Base-by-base conservation (phyloP, 2,329 filamentous ascomycete genomes). In the Huntiella omanensis region DNA sequence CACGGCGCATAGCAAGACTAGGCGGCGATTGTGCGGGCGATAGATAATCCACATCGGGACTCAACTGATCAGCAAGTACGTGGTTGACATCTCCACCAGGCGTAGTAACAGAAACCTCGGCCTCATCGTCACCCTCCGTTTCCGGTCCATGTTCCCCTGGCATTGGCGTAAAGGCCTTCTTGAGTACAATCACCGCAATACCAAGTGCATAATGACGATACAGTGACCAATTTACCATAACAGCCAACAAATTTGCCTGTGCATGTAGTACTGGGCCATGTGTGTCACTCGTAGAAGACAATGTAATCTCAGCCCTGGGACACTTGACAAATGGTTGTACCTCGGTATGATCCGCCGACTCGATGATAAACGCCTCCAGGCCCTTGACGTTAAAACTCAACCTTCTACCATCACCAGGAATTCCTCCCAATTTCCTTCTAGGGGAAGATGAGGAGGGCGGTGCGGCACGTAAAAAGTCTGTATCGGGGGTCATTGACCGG, bases 201-300 rank as follows among this genome's bases (percentile, higher is more conserved):
- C 85, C 83, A 19, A 92, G 70, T 0, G 87, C 81, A 57, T 95
- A 98, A 58, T 94, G 87, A 3, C 87, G 80, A 59, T 92, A 94
- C 0, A 98, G 71, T 0, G 92, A 98, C 58, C 96, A 96, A 43
- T 92, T 81, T 5, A 93, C 57, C 50, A 83, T 75, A 2, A 98
- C 63, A 4, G 82, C 84, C 53, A 81, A 80, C 15, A 91, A 71
- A 45, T 82, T 75, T 0, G 84, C 82, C 53, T 92, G 85, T 38
- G 96, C 63, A 57, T 96, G 85, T 56, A 95, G 83, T 4, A 94
- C 70, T 0, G 86, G 83, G 0, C 87, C 88, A 55, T 93, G 83
- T 28, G 75, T 75, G 59, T 98, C 91, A 52, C 83, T 92, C 3
- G 77, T 70, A 0, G 91, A 92, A 22, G 80, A 85, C 47, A 96